A percentile compares a stretch with the other conserved stretches of the same genome.
These are phyloP conservation scores for Scutellaria barbata DNA, from an alignment of 257 asterid genomes.

Conservation along the genomic window DNA sequence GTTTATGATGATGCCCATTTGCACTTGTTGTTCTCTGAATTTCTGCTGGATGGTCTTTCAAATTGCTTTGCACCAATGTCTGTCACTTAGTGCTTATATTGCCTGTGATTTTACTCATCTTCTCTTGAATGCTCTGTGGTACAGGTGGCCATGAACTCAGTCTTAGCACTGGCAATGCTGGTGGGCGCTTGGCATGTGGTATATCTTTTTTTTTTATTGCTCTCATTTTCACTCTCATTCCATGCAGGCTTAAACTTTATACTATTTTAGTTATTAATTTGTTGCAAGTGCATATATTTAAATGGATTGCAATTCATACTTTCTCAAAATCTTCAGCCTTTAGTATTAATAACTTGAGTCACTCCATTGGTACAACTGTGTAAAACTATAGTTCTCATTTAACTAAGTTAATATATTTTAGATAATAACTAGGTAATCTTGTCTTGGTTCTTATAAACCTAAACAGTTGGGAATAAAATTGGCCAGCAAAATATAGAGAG, in stretches of 20 bases:
- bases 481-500: not conserved
- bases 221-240: constrained; percentile 24
- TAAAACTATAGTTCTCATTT: not conserved
- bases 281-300: constrained; percentile 1
- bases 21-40: constrained; percentile 17
- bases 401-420: not conserved
- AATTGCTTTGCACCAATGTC: not conserved
- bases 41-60: not conserved
- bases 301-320: constrained; percentile 10
- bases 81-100: not conserved
- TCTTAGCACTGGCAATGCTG: constrained; percentile 92
- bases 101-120: constrained; percentile 6
- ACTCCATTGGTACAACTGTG: not conserved
- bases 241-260: constrained; percentile 1
- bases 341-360: not conserved
- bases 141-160: constrained; percentile 97
- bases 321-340: constrained; percentile 3
- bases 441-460: not conserved
- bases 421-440: not conserved
- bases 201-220: constrained; percentile 32
- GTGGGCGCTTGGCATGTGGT: constrained; percentile 98
- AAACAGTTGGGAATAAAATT: not conserved
- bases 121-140: constrained; percentile 17
- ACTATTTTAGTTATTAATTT: not conserved
- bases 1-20: not conserved